These are phyloP conservation scores for Neurospora sp. DNA, from an alignment of 495 filamentous ascomycete species.

Conservation along the genomic window DNA sequence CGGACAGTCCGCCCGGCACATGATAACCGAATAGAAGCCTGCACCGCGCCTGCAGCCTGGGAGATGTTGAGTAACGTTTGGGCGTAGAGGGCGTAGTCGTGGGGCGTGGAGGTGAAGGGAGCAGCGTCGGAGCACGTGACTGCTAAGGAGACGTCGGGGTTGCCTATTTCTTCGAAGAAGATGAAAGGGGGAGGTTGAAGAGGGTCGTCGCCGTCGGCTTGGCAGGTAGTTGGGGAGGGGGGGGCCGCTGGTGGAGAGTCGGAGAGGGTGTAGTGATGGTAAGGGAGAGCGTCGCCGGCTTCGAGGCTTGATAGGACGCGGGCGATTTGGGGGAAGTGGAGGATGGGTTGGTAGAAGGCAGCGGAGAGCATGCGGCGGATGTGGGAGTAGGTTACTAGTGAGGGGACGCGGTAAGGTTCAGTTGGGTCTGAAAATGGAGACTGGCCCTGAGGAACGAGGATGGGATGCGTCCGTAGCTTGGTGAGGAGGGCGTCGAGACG, in stretches of 20 bases:
- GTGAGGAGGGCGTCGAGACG: constrained; percentile 32
- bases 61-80: constrained; percentile 36
- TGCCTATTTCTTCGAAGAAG: constrained; percentile 29
- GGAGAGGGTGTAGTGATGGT: constrained; percentile 38
- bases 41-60: constrained; percentile 44
- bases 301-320: constrained; percentile 43
- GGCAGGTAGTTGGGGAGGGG: constrained; percentile 27
- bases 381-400: constrained; percentile 33
- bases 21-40: constrained; percentile 42
- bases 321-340: constrained; percentile 47
- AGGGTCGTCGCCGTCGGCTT: constrained; percentile 13
- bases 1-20: constrained; percentile 50
- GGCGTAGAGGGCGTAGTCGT: constrained; percentile 39
- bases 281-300: constrained; percentile 39
- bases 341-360: constrained; percentile 50
- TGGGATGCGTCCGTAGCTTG: constrained; percentile 36
- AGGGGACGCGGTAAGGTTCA: constrained; percentile 16
- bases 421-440: constrained; percentile 7
- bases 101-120: constrained; percentile 27
- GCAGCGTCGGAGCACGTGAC: constrained; percentile 54
- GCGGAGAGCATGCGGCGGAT: constrained; percentile 34
- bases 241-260: constrained; percentile 12
- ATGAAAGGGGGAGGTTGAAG: constrained; percentile 4
- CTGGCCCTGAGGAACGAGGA: constrained; percentile 26
- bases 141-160: constrained; percentile 38